Percentiles rank a stretch among this genome's conserved stretches.
These are phyloP conservation scores for Purshia tridentata DNA, from an alignment of 306 rosid species.

Conservation along the genomic window DNA sequence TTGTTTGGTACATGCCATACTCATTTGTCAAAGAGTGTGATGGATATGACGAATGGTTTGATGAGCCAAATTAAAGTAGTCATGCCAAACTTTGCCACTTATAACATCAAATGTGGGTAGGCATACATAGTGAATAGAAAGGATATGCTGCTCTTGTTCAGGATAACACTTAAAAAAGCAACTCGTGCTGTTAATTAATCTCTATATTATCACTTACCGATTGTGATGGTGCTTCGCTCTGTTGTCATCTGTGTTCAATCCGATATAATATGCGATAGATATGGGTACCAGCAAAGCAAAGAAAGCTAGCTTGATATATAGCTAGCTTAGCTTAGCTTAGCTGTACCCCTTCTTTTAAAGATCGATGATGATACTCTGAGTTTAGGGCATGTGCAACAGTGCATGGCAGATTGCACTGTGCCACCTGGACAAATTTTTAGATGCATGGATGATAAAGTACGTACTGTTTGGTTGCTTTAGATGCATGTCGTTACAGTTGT, in stretches of 20 bases:
- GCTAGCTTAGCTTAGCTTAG: too few relatives aligned
- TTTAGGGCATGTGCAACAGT: too few relatives aligned
- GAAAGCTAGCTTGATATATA: background rate
- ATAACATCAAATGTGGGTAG: background rate
- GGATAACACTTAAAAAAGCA: background rate
- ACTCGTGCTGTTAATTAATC: background rate
- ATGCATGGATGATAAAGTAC: too few relatives aligned
- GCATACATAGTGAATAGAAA: background rate
- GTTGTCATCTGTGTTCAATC: background rate
- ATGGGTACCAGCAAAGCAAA: slow-evolving; percentile 8
- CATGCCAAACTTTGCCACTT: slow-evolving; percentile 16
- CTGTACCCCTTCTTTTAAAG: background rate
- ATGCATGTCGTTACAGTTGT: too few relatives aligned
- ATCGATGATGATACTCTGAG: too few relatives aligned
- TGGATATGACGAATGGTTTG: slow-evolving; percentile 10
- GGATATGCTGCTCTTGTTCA: slow-evolving; percentile 9
- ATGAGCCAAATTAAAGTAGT: background rate
- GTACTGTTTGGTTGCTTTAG: too few relatives aligned
- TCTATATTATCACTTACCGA: background rate
- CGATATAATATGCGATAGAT: background rate
- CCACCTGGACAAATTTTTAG: too few relatives aligned
- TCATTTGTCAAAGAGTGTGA: background rate
- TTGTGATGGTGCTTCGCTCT: background rate
- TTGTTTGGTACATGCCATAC: background rate
- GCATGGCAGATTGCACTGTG: too few relatives aligned